phyloP scores from a whole-genome alignment of 108 stramenopile species.

The Chaetoceros muelleri region DNA sequence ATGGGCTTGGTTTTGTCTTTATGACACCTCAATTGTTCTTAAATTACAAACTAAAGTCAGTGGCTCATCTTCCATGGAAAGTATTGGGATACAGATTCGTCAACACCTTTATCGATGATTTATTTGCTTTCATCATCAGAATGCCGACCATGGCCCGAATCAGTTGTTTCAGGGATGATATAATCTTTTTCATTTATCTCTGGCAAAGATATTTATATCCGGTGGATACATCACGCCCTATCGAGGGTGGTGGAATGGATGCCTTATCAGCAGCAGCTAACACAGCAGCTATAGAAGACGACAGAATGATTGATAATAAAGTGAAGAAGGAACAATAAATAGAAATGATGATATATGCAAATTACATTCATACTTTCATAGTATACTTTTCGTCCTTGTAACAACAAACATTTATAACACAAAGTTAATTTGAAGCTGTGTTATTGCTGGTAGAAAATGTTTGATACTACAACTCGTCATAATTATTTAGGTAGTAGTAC shows the following conservation, averaged over 20 bases:
- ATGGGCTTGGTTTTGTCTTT: slow-evolving; percentile 75
- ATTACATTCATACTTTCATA: background rate
- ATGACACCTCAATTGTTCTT: slow-evolving; percentile 89
- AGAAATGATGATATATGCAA: background rate
- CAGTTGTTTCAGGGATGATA: slow-evolving; percentile 90
- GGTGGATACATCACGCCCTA: slow-evolving; percentile 65
- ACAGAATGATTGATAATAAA: background rate
- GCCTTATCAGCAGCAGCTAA: background rate
- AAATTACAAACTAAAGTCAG: slow-evolving; percentile 82
- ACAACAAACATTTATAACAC: too few species aligned
- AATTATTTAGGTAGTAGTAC: too few species aligned
- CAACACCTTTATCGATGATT: slow-evolving; percentile 93
- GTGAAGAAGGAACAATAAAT: background rate
- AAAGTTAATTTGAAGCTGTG: too few species aligned
- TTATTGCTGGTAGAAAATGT: too few species aligned
- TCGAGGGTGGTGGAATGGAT: slow-evolving; percentile 38
- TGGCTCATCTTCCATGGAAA: slow-evolving; percentile 84
- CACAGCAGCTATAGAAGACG: background rate
- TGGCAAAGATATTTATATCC: slow-evolving; percentile 94
- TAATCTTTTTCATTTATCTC: slow-evolving; percentile 92
- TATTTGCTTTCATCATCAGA: slow-evolving; percentile 92
- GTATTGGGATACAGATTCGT: slow-evolving; percentile 84
- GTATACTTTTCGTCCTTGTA: background rate
- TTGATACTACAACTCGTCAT: too few species aligned
- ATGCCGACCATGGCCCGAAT: slow-evolving; percentile 96